A percentile compares a stretch with the other conserved stretches of the same genome.
Conservation (phyloP, 73 alveolate species). For the Urostyla sp. region DNA sequence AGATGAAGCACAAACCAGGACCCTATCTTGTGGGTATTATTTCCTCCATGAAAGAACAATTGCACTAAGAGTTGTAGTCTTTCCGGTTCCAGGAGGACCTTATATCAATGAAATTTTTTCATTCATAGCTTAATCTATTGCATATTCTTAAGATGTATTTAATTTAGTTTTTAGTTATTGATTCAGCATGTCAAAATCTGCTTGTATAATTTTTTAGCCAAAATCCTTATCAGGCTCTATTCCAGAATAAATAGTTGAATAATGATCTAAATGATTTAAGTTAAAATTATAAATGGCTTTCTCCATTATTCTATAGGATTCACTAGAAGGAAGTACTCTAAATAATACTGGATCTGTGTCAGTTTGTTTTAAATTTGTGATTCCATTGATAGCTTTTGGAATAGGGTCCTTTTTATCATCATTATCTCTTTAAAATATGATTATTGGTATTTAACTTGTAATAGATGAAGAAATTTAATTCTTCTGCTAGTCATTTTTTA, state of each 20-base stretch:
- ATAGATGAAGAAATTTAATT: background rate
- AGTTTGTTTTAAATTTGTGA: background rate
- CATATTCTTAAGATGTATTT: conserved; percentile 60
- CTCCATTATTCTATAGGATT: background rate
- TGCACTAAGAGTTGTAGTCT: conserved; percentile 51
- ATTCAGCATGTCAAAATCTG: background rate
- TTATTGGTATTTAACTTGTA: too few species aligned
- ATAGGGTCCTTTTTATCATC: background rate
- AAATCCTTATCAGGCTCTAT: background rate
- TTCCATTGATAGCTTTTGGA: background rate
- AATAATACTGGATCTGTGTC: background rate
- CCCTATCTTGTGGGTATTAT: conserved; percentile 45
- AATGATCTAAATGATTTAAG: background rate
- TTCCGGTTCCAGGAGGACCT: conserved; percentile 84
- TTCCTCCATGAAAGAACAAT: conserved; percentile 53
- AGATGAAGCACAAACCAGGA: conserved; percentile 74
- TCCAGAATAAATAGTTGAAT: background rate
- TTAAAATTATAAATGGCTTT: background rate
- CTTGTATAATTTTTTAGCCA: background rate
- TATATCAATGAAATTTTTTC: conserved; percentile 66
- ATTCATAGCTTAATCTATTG: conserved; percentile 58
- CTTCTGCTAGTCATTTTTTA: background rate
- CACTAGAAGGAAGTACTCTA: background rate
- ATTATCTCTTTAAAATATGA: background rate
- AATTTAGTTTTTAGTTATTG: background rate